Conservation (phyloP, 2,329 filamentous ascomycete genomes). For the Raffaelea ambrosiae region DNA sequence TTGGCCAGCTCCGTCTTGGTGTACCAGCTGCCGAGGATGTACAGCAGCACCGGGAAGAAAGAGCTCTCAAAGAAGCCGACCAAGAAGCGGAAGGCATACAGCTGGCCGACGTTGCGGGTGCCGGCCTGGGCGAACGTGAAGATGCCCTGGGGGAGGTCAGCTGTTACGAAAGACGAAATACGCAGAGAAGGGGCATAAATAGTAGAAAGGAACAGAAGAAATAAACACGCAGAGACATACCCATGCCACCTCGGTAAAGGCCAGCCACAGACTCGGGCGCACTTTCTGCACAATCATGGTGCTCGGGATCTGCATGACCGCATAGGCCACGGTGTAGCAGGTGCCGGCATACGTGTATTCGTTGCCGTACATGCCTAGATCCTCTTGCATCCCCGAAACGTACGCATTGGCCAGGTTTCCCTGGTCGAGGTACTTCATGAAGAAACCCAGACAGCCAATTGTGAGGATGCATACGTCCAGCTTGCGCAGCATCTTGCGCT, state of each 20-base stretch:
- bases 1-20: conserved; percentile 52
- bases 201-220: too few relatives aligned
- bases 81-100: conserved; percentile 24
- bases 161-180: background rate
- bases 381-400: conserved; percentile 19
- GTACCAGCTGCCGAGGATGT: conserved; percentile 42
- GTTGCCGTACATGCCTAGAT: conserved; percentile 17
- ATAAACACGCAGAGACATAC: too few relatives aligned
- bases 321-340: conserved; percentile 17
- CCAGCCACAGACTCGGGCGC: conserved; percentile 51
- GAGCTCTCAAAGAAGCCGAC: conserved; percentile 22
- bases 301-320: conserved; percentile 39
- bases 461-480: conserved; percentile 17
- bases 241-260: conserved; percentile 29
- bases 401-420: conserved; percentile 17
- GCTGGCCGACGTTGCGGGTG: conserved; percentile 13
- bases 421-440: conserved; percentile 20
- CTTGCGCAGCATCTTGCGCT: conserved; percentile 17
- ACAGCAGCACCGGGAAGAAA: conserved; percentile 21
- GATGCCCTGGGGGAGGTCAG: conserved; percentile 2
- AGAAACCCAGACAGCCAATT: conserved; percentile 15
- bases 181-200: background rate
- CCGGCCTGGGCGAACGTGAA: conserved; percentile 22
- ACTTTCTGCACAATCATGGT: conserved; percentile 55
- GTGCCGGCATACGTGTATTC: conserved; percentile 17